Base-by-base conservation (phyloP, 768 basidiomycete genomes). In the Russula abietina region DNA sequence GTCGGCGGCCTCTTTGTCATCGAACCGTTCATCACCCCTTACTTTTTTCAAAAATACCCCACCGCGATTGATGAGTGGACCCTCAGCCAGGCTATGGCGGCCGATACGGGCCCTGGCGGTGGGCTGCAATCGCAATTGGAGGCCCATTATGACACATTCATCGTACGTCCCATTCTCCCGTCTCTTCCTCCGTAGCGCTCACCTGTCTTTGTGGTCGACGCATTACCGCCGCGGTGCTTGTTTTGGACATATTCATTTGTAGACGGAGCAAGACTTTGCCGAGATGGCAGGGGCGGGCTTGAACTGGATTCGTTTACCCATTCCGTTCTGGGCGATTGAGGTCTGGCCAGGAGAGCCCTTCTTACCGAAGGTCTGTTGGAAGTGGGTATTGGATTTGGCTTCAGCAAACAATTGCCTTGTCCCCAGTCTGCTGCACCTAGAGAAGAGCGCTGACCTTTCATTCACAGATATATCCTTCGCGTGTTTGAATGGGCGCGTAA, bases 191-290 rank as follows among this genome's bases (percentile, higher is more conserved):
- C 53, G 28, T 55, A 43, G 60, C 50, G 61, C 55, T 65, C 45
- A 60, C 46, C 41, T 50, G 46, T 43, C 59, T 38, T 54, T 36
- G 22, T 24, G 12, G 56, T 26, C 41, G 32, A 49, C 62, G 54
- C 62, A 49, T 58, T 55, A 59, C 39, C 43, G 41, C 38, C 48
- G 38, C 51, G 43, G 62, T 51, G 62, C 55, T 59, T 64, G 46
- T 55, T 32, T 38, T 45, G 58, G 39, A 36, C 45, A 22, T 19
- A 48, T 41, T 43, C 61, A 30, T 63, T 33, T 36, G 11, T 72
- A 93, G 90, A 94, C 89, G 59, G 91, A 94, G 71, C 77, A 89
- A 75, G 93, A 96, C 75, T 85, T 95, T 64, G 93, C 93, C 41
- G 77, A 86, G 71, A 95, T 97, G 63, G 91, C 93, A 50, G 88